Evolutionary conservation across 345 rosid genomes (phyloP).

Genomic region (Eucalyptus tenuipes): DNA sequence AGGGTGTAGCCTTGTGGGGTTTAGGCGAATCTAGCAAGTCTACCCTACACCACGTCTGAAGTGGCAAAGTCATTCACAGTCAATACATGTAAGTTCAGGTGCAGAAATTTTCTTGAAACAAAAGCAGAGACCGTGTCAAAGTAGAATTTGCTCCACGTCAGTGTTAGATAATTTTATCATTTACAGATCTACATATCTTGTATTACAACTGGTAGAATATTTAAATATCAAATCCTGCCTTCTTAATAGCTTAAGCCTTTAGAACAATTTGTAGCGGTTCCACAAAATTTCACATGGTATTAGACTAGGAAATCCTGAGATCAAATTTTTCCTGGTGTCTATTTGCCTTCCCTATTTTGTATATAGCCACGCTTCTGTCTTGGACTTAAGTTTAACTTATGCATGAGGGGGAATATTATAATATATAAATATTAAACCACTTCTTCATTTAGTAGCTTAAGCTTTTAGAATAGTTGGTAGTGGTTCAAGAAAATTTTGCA

Average conservation of each 20-base stretch:
- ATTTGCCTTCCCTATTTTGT: background rate
- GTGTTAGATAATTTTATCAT: background rate
- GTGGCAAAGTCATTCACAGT: background rate
- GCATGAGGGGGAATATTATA: background rate
- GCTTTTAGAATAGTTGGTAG: background rate
- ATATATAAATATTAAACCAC: background rate
- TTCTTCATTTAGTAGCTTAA: background rate
- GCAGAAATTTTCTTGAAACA: background rate
- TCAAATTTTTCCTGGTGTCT: background rate
- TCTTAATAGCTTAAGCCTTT: background rate
- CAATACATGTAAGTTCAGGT: background rate
- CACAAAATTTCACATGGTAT: background rate
- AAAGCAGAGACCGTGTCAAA: background rate
- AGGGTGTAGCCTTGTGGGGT: background rate
- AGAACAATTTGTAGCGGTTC: background rate
- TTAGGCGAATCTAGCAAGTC: background rate
- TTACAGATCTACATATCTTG: background rate
- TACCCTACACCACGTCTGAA: background rate
- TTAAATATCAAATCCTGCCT: background rate
- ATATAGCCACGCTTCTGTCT: background rate
- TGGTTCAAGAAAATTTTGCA: background rate
- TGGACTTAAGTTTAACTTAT: background rate
- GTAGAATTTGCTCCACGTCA: background rate
- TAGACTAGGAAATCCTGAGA: background rate
- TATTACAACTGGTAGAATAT: background rate